A percentile compares a stretch with the other conserved stretches of the same genome.
Evolutionary conservation across 2,329 filamentous ascomycete genomes (phyloP).

Genomic region (Tolypocladium cylindrosporum): DNA sequence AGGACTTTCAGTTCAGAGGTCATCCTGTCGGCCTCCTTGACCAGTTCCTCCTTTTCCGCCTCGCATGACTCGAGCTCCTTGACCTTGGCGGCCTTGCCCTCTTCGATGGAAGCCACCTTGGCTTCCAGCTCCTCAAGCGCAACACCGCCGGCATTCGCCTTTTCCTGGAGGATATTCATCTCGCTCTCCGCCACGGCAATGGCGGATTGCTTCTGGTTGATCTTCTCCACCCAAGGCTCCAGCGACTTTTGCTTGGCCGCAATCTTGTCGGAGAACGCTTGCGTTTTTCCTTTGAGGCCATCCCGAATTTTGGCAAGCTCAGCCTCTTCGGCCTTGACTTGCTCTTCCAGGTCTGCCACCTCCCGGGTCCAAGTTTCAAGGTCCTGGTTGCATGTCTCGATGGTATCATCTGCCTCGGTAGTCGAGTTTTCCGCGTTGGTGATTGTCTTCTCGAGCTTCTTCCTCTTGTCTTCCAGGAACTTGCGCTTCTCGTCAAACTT

Average conservation of each 20-base stretch:
- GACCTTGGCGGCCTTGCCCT: slow-evolving; percentile 60
- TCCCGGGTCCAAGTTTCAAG: slow-evolving; percentile 69
- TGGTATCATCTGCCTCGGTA: slow-evolving; percentile 65
- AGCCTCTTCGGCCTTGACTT: slow-evolving; percentile 68
- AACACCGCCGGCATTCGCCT: slow-evolving; percentile 76
- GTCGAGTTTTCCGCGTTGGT: slow-evolving; percentile 64
- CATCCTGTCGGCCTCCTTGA: slow-evolving; percentile 64
- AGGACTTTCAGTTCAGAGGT: slow-evolving; percentile 65
- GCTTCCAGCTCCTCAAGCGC: slow-evolving; percentile 74
- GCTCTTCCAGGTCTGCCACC: slow-evolving; percentile 64
- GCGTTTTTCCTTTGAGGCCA: slow-evolving; percentile 86
- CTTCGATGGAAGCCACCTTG: slow-evolving; percentile 66
- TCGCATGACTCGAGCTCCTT: slow-evolving; percentile 69
- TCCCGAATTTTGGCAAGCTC: slow-evolving; percentile 79
- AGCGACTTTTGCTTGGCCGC: slow-evolving; percentile 84
- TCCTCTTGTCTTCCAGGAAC: slow-evolving; percentile 80
- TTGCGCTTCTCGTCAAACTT: slow-evolving; percentile 98
- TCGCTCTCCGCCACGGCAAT: slow-evolving; percentile 94
- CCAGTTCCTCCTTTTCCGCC: slow-evolving; percentile 58
- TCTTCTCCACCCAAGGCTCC: slow-evolving; percentile 94
- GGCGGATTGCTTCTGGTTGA: slow-evolving; percentile 89
- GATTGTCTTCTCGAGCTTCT: slow-evolving; percentile 87
- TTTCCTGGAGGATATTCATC: slow-evolving; percentile 81
- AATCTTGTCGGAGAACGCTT: slow-evolving; percentile 88
- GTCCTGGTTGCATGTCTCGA: slow-evolving; percentile 68